Evolutionary conservation across 1,284 basidiomycete species (phyloP).

Genomic region (Boletus coffeatus): DNA sequence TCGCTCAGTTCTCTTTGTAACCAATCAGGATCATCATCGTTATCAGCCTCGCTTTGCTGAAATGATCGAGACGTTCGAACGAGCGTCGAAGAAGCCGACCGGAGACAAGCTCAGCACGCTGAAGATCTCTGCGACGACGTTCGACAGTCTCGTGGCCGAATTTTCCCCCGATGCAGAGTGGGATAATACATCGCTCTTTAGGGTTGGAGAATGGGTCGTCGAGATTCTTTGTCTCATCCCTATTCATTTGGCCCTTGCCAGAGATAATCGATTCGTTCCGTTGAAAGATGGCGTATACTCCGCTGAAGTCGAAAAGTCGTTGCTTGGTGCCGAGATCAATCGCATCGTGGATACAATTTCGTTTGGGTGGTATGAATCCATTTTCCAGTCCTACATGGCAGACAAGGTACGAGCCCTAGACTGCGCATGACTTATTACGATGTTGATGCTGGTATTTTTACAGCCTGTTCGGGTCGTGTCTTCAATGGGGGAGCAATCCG

Average conservation of each 20-base stretch:
- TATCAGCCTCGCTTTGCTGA: slow-evolving; percentile 40
- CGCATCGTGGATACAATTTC: slow-evolving; percentile 48
- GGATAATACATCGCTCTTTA: slow-evolving; percentile 33
- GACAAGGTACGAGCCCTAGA: slow-evolving; percentile 36
- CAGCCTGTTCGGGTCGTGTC: slow-evolving; percentile 58
- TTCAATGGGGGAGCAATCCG: slow-evolving; percentile 64
- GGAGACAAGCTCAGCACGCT: slow-evolving; percentile 37
- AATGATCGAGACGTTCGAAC: slow-evolving; percentile 43
- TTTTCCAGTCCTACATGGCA: slow-evolving; percentile 57
- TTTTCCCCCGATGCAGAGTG: slow-evolving; percentile 13
- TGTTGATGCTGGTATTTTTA: not conserved
- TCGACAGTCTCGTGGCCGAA: slow-evolving; percentile 11
- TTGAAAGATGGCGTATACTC: slow-evolving; percentile 53
- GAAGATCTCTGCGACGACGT: slow-evolving; percentile 25
- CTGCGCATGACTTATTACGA: not conserved
- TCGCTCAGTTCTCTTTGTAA: slow-evolving; percentile 39
- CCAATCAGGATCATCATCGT: too few species aligned
- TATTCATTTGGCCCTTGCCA: slow-evolving; percentile 54
- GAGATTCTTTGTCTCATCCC: slow-evolving; percentile 58
- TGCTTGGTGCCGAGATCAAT: slow-evolving; percentile 52
- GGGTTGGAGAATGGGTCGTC: slow-evolving; percentile 53
- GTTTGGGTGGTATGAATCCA: slow-evolving; percentile 62
- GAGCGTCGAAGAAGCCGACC: slow-evolving; percentile 44
- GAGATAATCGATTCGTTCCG: slow-evolving; percentile 54
- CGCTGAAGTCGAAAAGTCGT: slow-evolving; percentile 40